These are phyloP conservation scores for Globisporangium carolinianum DNA, from an alignment of 352 stramenopile genomes.

Conservation along the genomic window DNA sequence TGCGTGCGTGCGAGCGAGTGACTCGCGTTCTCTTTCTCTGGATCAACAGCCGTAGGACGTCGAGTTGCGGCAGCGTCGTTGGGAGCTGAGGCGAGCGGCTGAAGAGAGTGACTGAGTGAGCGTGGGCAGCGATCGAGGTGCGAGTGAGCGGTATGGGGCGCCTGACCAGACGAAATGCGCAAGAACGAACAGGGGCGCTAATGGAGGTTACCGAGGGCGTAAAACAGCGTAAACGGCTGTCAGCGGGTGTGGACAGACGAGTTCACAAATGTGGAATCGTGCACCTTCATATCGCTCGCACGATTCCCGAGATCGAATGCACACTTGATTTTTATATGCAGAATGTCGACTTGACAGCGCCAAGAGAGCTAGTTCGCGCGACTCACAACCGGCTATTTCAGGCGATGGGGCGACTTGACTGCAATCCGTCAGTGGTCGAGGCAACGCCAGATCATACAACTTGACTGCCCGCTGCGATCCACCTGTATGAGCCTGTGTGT, in stretches of 20 bases:
- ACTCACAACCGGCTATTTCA: background rate
- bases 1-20: no score
- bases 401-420: no score
- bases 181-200: no score
- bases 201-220: no score
- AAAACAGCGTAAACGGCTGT: no score
- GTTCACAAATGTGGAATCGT: background rate
- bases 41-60: background rate
- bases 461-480: no score
- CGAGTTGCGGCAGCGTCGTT: background rate
- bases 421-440: no score
- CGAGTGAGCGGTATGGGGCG: background rate
- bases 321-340: background rate
- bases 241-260: no score
- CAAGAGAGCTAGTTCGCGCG: background rate
- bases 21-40: background rate
- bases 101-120: background rate
- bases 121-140: background rate
- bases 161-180: background rate
- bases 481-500: background rate
- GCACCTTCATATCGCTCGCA: background rate
- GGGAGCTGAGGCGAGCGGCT: constrained; percentile 1
- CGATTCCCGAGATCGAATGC: background rate
- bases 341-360: background rate
- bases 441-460: no score